Percentiles rank a stretch among this genome's conserved stretches.
Evolutionary conservation across 1,284 basidiomycete genomes (phyloP).

Genomic region (Sphagnurus paluster): DNA sequence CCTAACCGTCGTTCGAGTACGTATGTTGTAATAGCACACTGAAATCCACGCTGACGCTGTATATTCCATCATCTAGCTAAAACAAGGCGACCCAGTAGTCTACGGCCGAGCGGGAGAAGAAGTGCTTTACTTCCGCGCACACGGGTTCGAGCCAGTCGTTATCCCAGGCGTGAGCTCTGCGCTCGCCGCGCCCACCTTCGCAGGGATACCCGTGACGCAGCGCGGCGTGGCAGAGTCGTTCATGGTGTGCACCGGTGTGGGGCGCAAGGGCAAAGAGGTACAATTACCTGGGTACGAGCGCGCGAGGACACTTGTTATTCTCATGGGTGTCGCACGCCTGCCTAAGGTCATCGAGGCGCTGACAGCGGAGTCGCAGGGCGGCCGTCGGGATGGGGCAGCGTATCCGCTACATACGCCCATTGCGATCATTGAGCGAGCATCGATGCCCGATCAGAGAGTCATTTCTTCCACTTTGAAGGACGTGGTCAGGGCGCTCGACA

Average conservation of each 20-base stretch:
- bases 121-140: constrained; percentile 85
- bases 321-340: constrained; percentile 95
- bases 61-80: constrained; percentile 53
- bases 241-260: constrained; percentile 92
- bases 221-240: constrained; percentile 91
- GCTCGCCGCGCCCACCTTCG: constrained; percentile 86
- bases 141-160: constrained; percentile 82
- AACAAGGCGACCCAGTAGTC: constrained; percentile 96
- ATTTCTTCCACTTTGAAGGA: constrained; percentile 78
- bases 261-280: constrained; percentile 83
- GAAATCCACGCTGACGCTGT: no score
- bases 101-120: constrained; percentile 96
- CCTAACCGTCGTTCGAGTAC: constrained; percentile 82
- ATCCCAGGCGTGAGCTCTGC: constrained; percentile 91
- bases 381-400: constrained; percentile 28
- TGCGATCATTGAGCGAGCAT: constrained; percentile 92
- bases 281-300: constrained; percentile 86
- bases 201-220: constrained; percentile 93
- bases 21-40: constrained; percentile 30
- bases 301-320: constrained; percentile 75
- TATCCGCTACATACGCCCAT: constrained; percentile 85
- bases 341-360: constrained; percentile 71
- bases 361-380: constrained; percentile 16
- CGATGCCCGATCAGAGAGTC: constrained; percentile 88
- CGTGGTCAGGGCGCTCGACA: constrained; percentile 73